These are phyloP conservation scores for Plasmodium relictum DNA, from an alignment of 169 alveolate species.

Conservation along the genomic window DNA sequence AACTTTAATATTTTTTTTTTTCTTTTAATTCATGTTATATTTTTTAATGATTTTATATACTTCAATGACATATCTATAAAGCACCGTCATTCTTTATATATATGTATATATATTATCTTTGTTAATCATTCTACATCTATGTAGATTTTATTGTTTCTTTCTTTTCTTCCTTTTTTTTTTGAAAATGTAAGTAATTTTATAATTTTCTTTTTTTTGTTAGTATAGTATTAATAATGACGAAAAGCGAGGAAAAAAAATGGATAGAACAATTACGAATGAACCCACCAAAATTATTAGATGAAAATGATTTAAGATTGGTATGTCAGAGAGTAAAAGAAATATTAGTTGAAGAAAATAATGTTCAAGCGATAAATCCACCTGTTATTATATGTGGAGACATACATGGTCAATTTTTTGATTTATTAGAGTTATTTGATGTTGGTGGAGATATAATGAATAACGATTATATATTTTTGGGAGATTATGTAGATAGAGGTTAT, in stretches of 20 bases:
- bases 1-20: too few relatives aligned
- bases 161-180: too few relatives aligned
- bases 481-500: conserved; percentile 99
- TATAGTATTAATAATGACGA: conserved; percentile 41
- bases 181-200: too few relatives aligned
- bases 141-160: too few relatives aligned
- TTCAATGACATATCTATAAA: too few relatives aligned
- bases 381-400: conserved; percentile 99
- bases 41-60: too few relatives aligned
- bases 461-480: conserved; percentile 98
- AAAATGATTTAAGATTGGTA: conserved; percentile 95
- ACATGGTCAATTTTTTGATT: conserved; percentile 97
- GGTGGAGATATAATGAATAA: conserved; percentile 91
- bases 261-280: conserved; percentile 94
- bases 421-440: conserved; percentile 94
- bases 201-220: conserved; percentile 2
- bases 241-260: conserved; percentile 92
- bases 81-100: too few relatives aligned
- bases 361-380: conserved; percentile 97
- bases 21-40: too few relatives aligned
- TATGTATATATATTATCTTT: too few relatives aligned
- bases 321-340: conserved; percentile 98
- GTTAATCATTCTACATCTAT: too few relatives aligned
- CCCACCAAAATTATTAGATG: conserved; percentile 93
- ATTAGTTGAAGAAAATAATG: conserved; percentile 96